phyloP scores from a whole-genome alignment of 352 stramenopile genomes.

The Stephanocyclus meneghinianus region DNA sequence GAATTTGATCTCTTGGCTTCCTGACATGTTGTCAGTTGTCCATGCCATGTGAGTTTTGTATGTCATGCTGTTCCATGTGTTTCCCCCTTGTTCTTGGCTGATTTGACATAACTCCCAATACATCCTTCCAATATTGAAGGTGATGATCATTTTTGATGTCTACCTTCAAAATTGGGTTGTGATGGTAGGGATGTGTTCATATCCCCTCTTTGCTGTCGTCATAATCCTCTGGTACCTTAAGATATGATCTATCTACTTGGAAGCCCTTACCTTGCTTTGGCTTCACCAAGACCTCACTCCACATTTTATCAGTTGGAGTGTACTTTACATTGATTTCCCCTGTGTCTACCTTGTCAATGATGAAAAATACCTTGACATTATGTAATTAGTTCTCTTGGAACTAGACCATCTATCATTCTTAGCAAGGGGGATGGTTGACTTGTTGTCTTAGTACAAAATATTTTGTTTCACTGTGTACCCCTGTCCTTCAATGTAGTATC shows the following conservation, averaged over 20 bases:
- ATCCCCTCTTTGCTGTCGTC: too few relatives aligned
- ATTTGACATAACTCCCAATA: too few relatives aligned
- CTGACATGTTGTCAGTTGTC: too few relatives aligned
- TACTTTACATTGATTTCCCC: conserved; percentile 20
- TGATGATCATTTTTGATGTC: too few relatives aligned
- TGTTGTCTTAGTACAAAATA: conserved; percentile 2
- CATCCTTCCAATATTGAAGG: too few relatives aligned
- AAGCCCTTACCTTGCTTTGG: conserved; percentile 11
- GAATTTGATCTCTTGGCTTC: too few relatives aligned
- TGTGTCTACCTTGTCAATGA: conserved; percentile 35
- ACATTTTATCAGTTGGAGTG: conserved; percentile 14
- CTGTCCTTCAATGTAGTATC: conserved; percentile 34
- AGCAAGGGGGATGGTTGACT: conserved; percentile 3
- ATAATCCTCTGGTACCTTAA: too few relatives aligned
- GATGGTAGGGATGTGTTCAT: too few relatives aligned
- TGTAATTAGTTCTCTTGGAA: conserved; percentile 33
- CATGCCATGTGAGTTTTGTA: too few relatives aligned
- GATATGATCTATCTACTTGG: background rate
- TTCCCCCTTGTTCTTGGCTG: too few relatives aligned
- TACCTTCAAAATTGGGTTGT: too few relatives aligned
- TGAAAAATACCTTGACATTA: conserved; percentile 40
- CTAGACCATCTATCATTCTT: conserved; percentile 30
- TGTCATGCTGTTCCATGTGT: too few relatives aligned
- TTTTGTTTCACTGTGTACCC: conserved; percentile 15
- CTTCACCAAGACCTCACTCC: conserved; percentile 6